Evolutionary conservation across 1,139 yeast species (phyloP).

Genomic region (Zygosaccharomyces sapae): DNA sequence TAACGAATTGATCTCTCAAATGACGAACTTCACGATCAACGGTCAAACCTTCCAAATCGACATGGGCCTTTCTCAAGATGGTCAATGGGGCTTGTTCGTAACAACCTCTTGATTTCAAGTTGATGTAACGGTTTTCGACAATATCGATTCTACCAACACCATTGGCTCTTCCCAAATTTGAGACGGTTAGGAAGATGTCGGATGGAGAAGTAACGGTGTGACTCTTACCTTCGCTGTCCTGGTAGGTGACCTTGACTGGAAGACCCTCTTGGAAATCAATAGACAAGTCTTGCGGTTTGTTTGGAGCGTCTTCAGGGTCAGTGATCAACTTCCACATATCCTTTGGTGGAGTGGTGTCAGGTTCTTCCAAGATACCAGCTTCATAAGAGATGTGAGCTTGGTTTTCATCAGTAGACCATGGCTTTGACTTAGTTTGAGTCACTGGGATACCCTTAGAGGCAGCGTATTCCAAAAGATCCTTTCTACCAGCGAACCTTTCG

Average conservation of each 20-base stretch:
- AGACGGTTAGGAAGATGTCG: constrained; percentile 87
- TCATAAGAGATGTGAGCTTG: constrained; percentile 97
- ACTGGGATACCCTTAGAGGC: constrained; percentile 89
- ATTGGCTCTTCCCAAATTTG: constrained; percentile 94
- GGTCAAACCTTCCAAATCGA: constrained; percentile 94
- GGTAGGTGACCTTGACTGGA: constrained; percentile 73
- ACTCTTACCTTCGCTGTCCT: constrained; percentile 45
- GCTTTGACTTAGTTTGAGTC: constrained; percentile 95
- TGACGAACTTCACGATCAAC: constrained; percentile 97
- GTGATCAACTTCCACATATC: constrained; percentile 99
- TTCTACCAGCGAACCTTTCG: constrained; percentile 96
- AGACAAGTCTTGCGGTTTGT: constrained; percentile 81
- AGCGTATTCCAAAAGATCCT: constrained; percentile 90
- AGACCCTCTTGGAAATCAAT: constrained; percentile 81
- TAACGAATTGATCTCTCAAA: constrained; percentile 91
- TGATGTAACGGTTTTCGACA: constrained; percentile 97
- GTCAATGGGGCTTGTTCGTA: constrained; percentile 99
- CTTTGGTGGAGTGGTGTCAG: constrained; percentile 97
- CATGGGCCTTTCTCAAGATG: constrained; percentile 84
- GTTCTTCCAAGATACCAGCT: constrained; percentile 98
- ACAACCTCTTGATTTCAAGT: constrained; percentile 98
- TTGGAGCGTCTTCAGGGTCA: constrained; percentile 94
- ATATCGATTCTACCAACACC: constrained; percentile 99
- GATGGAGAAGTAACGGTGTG: constrained; percentile 63
- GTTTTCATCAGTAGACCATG: constrained; percentile 99